Evolutionary conservation across 352 stramenopile species (phyloP).

Genomic region (Pythium volutum): DNA sequence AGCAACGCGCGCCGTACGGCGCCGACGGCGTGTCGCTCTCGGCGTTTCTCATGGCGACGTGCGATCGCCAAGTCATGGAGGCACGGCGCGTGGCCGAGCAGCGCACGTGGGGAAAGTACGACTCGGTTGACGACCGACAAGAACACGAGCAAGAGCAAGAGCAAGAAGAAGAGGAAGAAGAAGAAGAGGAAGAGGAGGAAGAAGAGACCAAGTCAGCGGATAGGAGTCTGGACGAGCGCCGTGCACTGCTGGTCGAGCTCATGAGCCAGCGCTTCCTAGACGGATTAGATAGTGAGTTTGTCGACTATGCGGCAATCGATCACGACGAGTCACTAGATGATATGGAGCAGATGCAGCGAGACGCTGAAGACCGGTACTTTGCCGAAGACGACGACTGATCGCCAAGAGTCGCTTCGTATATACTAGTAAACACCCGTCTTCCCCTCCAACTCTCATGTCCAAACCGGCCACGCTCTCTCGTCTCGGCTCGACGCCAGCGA

Average conservation of each 20-base stretch:
- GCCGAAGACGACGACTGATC: constrained; percentile 27
- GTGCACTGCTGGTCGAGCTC: constrained; percentile 62
- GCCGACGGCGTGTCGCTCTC: constrained; percentile 38
- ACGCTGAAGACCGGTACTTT: constrained; percentile 83
- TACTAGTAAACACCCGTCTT: neutral
- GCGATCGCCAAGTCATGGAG: constrained; percentile 69
- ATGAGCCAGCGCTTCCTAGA: constrained; percentile 74
- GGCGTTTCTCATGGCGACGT: constrained; percentile 66
- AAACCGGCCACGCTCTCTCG: neutral
- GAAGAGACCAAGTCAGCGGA: constrained; percentile 22
- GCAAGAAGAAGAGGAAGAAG: constrained; percentile 43
- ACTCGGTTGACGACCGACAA: constrained; percentile 14
- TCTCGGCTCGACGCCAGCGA: neutral
- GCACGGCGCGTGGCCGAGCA: constrained; percentile 55
- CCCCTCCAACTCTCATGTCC: neutral
- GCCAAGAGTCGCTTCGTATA: constrained; percentile 13
- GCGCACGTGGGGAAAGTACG: constrained; percentile 48
- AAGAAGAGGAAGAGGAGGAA: constrained; percentile 33
- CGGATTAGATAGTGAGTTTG: constrained; percentile 51
- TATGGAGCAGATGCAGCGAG: constrained; percentile 60
- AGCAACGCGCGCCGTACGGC: constrained; percentile 6
- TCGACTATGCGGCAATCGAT: constrained; percentile 71
- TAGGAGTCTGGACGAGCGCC: constrained; percentile 37
- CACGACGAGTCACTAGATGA: constrained; percentile 58
- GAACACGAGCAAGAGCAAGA: constrained; percentile 41